phyloP scores from a whole-genome alignment of 1,284 basidiomycete species.

The Cryptococcus wingfieldii region DNA sequence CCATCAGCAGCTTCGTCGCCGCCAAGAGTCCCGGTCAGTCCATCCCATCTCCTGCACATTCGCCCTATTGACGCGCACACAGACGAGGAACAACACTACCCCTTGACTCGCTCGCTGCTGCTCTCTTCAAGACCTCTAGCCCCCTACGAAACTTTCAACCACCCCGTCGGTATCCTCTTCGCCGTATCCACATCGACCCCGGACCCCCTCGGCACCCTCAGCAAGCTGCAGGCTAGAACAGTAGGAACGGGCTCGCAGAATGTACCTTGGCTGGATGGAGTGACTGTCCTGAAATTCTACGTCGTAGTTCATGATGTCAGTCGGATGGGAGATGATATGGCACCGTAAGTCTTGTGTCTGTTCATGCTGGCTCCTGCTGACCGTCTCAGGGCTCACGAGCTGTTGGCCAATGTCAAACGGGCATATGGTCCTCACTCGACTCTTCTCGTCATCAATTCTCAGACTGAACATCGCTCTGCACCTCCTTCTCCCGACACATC shows the following conservation, averaged over 20 bases:
- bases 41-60: neutral
- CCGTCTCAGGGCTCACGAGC: slow-evolving; percentile 30
- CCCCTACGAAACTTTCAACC: slow-evolving; percentile 49
- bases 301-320: slow-evolving; percentile 48
- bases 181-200: slow-evolving; percentile 43
- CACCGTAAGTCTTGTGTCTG: slow-evolving; percentile 24
- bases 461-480: slow-evolving; percentile 9
- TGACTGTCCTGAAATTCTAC: slow-evolving; percentile 42
- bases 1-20: slow-evolving; percentile 35
- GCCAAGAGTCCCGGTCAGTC: slow-evolving; percentile 29
- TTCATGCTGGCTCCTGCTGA: neutral
- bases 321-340: slow-evolving; percentile 33
- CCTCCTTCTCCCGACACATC: slow-evolving; percentile 24
- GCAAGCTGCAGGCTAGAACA: slow-evolving; percentile 32
- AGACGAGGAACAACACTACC: slow-evolving; percentile 47
- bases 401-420: slow-evolving; percentile 43
- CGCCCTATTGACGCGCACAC: neutral
- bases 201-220: slow-evolving; percentile 40
- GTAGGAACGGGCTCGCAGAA: slow-evolving; percentile 27
- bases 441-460: slow-evolving; percentile 47
- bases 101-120: slow-evolving; percentile 42
- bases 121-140: slow-evolving; percentile 42
- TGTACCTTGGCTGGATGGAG: slow-evolving; percentile 43
- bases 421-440: slow-evolving; percentile 47
- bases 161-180: slow-evolving; percentile 45